Conservation (phyloP, 2,329 filamentous ascomycete genomes). For the Metarhizium anisopliae region DNA sequence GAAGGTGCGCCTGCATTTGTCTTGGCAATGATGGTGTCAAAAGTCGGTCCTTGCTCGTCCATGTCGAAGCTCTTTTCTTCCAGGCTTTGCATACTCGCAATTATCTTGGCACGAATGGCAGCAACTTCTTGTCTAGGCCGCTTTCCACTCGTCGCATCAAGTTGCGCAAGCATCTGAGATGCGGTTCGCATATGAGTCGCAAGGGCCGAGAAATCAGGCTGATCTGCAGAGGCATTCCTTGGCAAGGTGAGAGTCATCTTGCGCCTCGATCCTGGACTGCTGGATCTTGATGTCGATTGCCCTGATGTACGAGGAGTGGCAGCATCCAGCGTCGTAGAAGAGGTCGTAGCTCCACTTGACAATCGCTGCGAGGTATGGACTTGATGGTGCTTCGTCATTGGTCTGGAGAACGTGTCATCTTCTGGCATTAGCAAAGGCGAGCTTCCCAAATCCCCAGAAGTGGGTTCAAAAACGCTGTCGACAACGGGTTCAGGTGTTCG, state of each 20-base stretch:
- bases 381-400: conserved; percentile 18
- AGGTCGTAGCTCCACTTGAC: conserved; percentile 52
- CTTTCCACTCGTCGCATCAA: conserved; percentile 73
- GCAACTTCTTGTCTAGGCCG: conserved; percentile 72
- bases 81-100: conserved; percentile 80
- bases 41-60: conserved; percentile 66
- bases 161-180: conserved; percentile 77
- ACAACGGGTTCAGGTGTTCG: conserved; percentile 34
- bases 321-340: conserved; percentile 50
- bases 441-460: conserved; percentile 66
- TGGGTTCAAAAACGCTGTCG: conserved; percentile 80
- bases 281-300: conserved; percentile 58
- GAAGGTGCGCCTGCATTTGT: conserved; percentile 42
- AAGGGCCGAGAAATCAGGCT: conserved; percentile 72
- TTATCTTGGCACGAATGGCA: conserved; percentile 77
- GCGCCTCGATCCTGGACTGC: conserved; percentile 51
- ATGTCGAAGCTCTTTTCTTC: conserved; percentile 78
- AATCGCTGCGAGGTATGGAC: conserved; percentile 38
- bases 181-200: conserved; percentile 84
- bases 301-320: conserved; percentile 62
- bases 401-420: conserved; percentile 30
- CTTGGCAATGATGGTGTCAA: conserved; percentile 75
- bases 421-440: conserved; percentile 58
- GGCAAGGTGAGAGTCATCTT: conserved; percentile 52
- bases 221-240: conserved; percentile 50